Evolutionary conservation across 1,139 yeast species (phyloP).

Genomic region (Geotrichum aggregatum): DNA sequence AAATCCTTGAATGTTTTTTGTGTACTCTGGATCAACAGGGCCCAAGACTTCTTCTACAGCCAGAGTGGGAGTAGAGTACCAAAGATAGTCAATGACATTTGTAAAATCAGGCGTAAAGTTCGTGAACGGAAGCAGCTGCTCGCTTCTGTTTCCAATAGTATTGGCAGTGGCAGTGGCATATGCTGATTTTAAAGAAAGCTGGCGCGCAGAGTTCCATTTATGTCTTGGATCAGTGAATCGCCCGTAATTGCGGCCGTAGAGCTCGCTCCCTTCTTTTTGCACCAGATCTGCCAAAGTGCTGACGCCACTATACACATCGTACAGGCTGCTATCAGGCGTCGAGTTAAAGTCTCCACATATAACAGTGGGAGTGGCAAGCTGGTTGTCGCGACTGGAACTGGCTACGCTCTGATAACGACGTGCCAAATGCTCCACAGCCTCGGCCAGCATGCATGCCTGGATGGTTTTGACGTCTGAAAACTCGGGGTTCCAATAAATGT

Average conservation of each 20-base stretch:
- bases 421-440: neutral
- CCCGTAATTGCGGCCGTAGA: neutral
- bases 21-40: conserved; percentile 71
- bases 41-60: conserved; percentile 85
- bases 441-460: conserved; percentile 7
- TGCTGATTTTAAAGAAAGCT: conserved; percentile 2
- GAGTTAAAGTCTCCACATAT: conserved; percentile 14
- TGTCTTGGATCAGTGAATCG: neutral
- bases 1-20: conserved; percentile 75
- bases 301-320: neutral
- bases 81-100: conserved; percentile 87
- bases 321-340: conserved; percentile 3
- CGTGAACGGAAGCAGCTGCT: conserved; percentile 58
- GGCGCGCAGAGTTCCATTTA: conserved; percentile 1
- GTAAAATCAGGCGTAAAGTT: conserved; percentile 91
- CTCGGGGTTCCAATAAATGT: conserved; percentile 97
- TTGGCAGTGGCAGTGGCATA: neutral
- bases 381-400: conserved; percentile 1
- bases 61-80: conserved; percentile 80
- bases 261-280: neutral
- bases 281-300: neutral
- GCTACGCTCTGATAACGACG: neutral
- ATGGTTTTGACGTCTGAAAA: conserved; percentile 77
- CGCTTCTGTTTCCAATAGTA: neutral
- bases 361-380: conserved; percentile 1